Base-by-base conservation (phyloP, 2,329 filamentous ascomycete genomes). In the Colletotrichum tropicale region DNA sequence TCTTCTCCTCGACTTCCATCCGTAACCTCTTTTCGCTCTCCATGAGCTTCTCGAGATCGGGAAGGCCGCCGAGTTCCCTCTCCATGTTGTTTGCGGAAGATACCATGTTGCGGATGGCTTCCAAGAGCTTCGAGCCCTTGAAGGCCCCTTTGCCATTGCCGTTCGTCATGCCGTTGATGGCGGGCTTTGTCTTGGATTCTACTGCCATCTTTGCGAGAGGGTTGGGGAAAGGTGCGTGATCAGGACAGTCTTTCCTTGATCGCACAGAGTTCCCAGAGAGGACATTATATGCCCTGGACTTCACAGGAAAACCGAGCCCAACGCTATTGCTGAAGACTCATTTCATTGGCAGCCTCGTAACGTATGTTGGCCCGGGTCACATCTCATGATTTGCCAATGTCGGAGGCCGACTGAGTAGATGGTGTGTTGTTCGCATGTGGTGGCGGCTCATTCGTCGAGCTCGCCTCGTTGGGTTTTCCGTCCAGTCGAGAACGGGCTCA, bases 1-100 rank as follows among this genome's bases (percentile, higher is more conserved):
- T 65, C 80, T 88, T 87, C 80, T 87, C 87, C 48, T 81, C 81
- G 3, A 82, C 77, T 7, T 78, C 80, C 62, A 81, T 76, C 60
- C 76, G 75, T 32, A 81, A 79, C 13, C 75, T 76, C 6, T 74
- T 77, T 30, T 80, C 81, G 64, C 76, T 74, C 48, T 81, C 80
- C 32, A 82, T 78, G 21, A 72, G 61, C 62, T 66, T 67, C 26
- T 67, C 70, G 30, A 66, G 64, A 78, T 82, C 80, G 24, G 80
- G 78, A 12, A 82, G 76, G 13, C 78, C 80, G 24, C 80, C 79
- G 12, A 78, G 76, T 36, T 82, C 81, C 55, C 79, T 81, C 32
- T 78, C 77, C 7, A 82, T 80, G 30, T 81, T 80, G 24, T 81
- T 79, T n/a, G 81, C 80, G 30, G 82, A 28, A 8, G 73, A 75